Conservation (phyloP, 129 eudicot genomes). For the Cynara cardunculus region DNA sequence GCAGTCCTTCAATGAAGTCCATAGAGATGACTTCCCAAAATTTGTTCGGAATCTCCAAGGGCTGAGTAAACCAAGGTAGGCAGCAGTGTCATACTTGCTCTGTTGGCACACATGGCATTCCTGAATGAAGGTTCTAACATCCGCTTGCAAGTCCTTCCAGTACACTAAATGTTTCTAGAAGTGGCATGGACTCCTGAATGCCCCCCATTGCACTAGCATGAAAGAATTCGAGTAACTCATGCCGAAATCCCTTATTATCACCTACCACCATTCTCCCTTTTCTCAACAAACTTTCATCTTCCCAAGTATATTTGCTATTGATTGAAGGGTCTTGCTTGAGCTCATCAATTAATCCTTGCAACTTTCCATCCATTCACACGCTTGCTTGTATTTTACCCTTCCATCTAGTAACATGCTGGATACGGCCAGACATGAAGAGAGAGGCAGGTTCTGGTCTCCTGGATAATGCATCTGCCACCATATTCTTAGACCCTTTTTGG, state of each 20-base stretch:
- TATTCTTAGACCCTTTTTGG: background rate
- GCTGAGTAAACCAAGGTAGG: slow-evolving; percentile 13
- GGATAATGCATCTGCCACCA: background rate
- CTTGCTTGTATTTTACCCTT: background rate
- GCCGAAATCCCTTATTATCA: background rate
- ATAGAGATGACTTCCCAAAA: slow-evolving; percentile 13
- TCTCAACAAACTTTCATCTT: background rate
- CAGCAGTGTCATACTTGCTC: background rate
- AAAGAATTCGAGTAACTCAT: background rate
- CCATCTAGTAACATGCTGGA: background rate
- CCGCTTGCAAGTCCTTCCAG: background rate
- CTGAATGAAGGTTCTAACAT: background rate
- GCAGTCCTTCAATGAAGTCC: slow-evolving; percentile 24
- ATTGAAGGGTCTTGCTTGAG: background rate
- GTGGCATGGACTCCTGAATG: background rate
- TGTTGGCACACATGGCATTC: background rate
- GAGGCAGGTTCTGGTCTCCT: background rate
- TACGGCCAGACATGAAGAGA: background rate
- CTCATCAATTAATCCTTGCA: background rate
- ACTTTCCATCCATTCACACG: background rate
- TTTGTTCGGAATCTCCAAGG: background rate
- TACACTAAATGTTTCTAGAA: background rate
- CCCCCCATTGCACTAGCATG: slow-evolving; percentile 10
- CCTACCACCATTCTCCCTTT: background rate
- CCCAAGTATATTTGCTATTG: background rate